phyloP scores from a whole-genome alignment of 495 filamentous ascomycete species.

The Talaromyces trachyspermus region DNA sequence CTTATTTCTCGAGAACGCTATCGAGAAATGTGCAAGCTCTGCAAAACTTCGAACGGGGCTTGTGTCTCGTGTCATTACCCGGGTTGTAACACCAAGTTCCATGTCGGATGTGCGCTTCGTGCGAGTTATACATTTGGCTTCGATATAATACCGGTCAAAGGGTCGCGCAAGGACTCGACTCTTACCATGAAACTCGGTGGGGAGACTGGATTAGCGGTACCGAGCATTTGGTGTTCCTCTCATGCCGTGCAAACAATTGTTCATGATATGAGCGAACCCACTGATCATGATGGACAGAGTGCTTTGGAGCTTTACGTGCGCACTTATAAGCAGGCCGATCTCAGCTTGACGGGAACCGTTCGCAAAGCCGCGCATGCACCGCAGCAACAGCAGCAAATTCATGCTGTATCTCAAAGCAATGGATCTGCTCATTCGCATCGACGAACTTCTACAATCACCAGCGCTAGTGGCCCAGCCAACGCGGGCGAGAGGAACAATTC shows the following conservation, averaged over 20 bases:
- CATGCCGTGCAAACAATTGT: constrained; percentile 63
- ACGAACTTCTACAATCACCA: constrained; percentile 33
- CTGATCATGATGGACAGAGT: constrained; percentile 51
- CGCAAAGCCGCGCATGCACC: constrained; percentile 72
- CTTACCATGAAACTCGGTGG: constrained; percentile 66
- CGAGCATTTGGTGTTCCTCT: constrained; percentile 85
- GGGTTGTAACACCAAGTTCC: constrained; percentile 72
- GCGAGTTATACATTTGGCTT: constrained; percentile 79
- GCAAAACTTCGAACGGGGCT: constrained; percentile 64
- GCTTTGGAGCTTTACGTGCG: constrained; percentile 79
- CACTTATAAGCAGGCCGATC: constrained; percentile 91
- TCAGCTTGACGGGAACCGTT: constrained; percentile 80
- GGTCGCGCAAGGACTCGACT: constrained; percentile 68
- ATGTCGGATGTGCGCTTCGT: constrained; percentile 83
- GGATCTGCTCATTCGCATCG: constrained; percentile 20
- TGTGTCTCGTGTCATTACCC: constrained; percentile 66
- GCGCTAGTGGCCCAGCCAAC: constrained; percentile 15
- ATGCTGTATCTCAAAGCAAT: constrained; percentile 26
- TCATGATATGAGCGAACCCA: constrained; percentile 69
- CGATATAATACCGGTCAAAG: constrained; percentile 84
- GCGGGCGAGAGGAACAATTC: constrained; percentile 25
- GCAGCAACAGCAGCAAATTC: constrained; percentile 24
- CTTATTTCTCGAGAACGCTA: constrained; percentile 62
- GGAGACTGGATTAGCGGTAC: constrained; percentile 68
- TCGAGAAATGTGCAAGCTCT: constrained; percentile 75